Evolutionary conservation across 495 filamentous ascomycete genomes (phyloP).

Genomic region (Trypethelium eluteriae): DNA sequence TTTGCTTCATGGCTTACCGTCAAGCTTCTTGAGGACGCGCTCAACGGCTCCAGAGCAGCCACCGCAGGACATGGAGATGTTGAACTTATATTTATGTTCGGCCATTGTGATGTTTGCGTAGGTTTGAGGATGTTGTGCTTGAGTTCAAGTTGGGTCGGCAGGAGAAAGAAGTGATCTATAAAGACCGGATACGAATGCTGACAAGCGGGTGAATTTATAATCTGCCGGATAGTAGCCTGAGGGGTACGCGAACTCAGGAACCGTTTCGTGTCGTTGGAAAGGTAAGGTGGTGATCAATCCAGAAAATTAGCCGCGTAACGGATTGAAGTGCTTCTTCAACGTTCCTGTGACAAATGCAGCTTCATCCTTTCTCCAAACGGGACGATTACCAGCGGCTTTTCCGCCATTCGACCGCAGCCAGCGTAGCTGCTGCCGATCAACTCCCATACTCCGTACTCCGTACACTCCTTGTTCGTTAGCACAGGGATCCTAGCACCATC

Average conservation of each 20-base stretch:
- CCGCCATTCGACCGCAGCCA: neutral
- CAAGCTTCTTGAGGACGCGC: constrained; percentile 87
- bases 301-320: constrained; percentile 6
- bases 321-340: neutral
- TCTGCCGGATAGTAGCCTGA: constrained; percentile 5
- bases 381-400: neutral
- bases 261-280: constrained; percentile 10
- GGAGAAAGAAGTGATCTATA: neutral
- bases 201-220: constrained; percentile 8
- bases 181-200: neutral
- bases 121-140: constrained; percentile 38
- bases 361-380: neutral
- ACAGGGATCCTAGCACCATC: neutral
- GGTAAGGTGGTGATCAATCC: neutral
- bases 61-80: constrained; percentile 60
- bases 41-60: constrained; percentile 70
- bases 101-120: constrained; percentile 49
- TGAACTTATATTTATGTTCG: constrained; percentile 63
- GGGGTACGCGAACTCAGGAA: constrained; percentile 6
- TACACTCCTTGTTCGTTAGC: too few relatives aligned
- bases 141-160: neutral
- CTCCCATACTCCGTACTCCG: too few relatives aligned
- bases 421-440: too few relatives aligned
- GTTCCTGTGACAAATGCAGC: neutral
- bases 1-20: constrained; percentile 52